Evolutionary conservation across 768 basidiomycete species (phyloP), one percentile per base, ranked within the genome.

Genomic region (Phlebiopsis gigantea): DNA sequence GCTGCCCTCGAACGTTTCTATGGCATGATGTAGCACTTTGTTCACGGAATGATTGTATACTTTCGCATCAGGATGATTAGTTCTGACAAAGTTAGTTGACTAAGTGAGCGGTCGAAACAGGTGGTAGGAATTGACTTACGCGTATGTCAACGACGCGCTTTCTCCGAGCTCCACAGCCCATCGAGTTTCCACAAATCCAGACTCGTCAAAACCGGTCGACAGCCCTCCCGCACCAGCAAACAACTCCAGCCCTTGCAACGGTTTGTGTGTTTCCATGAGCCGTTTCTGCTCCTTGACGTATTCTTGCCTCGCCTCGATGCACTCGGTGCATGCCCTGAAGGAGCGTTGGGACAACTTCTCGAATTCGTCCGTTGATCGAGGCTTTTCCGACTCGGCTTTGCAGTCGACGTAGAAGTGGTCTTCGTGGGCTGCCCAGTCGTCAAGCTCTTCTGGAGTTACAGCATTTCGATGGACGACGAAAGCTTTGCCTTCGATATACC

Each of bases 201-300:
- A 82, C 59, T 83, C 63, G 47, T 82, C 77, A 56, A 90, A 71
- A 1, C 89, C 88, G 34, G 82, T 79, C 2, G 86, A 85, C 6
- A 91, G 75, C 2, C 88, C 88, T 48, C 88, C 88, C 30, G 87
- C 88, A 67, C 88, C 88, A 66, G 80, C 77, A 62, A 90, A 90
- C 4, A 90, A 70, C 64, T 90, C 88, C 55, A 90, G 59, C 1
- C 82, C 50, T 8, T 24, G 50, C 19, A 34, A n/a, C 31, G 50
- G 50, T 19, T 8, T 8, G 34, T 51, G 50, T 6, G 19, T 83
- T 52, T 76, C 71, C 24, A 89, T 68, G 22, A 77, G 78, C 9
- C 72, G 74, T 42, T 79, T 71, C 12, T 68, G 67, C 24, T 65
- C 8, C 69, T 57, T 14, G 63, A 64, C 15, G 70, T 64, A 57